Evolutionary conservation across 345 rosid genomes (phyloP), one percentile per base, ranked within the genome.

Genomic region (Anastatica hierochuntica): DNA sequence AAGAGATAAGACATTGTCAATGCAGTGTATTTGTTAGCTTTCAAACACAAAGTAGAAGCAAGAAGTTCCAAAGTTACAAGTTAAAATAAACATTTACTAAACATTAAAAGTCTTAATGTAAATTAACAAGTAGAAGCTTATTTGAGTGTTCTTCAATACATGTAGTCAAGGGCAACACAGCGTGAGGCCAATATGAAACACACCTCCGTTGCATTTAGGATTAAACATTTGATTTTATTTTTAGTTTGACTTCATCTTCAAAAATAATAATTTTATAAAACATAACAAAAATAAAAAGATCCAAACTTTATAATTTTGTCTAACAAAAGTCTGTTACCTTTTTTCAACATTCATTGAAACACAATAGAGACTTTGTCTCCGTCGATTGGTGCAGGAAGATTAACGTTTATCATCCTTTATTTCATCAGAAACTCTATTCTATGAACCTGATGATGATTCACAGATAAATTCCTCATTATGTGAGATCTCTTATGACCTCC

Each of bases 401-500:
- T 90, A 21, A 90, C 95, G 79, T 90, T 96, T 70, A 90, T 80
- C 42, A 76, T 65, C 35, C 57, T 63, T 27, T 68, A 70, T 45
- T 69, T n/a, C n/a, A n/a, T 80, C 18, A 57, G 64, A 44, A 68
- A 11, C 36, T 46, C 61, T 3, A 2, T 41, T 43, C 15, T 59
- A 68, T 39, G 60, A 64, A 27, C 48, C 60, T 17, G 35, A 36
- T 43, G 36, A 68, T 38, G 40, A 71, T 49, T n/a, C n/a, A n/a
- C n/a, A n/a, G n/a, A n/a, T n/a, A n/a, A 27, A 59, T 58, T 55
- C 40, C 72, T 77, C 16, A 58, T 59, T 14, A 78, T 75, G 43
- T 92, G 98, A 41, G 98, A 81, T 75, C 98, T 75, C 52, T 92
- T 92, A 53, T 92, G 98, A 10, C 98, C 98, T 12, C 98, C 98